Conservation (phyloP, 768 basidiomycete species). For the Suillus americanus region DNA sequence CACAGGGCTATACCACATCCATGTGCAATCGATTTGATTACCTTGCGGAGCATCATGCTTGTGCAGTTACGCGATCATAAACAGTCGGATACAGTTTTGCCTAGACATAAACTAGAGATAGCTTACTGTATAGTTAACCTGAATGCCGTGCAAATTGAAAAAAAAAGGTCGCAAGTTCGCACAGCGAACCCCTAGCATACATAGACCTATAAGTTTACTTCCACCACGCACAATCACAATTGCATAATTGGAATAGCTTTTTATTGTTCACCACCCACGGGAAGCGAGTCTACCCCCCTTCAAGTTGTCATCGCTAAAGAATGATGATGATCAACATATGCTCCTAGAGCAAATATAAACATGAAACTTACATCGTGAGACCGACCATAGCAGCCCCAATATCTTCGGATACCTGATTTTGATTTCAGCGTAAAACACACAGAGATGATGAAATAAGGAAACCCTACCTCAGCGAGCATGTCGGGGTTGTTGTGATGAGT, state of each 20-base stretch:
- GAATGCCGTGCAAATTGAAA: no score
- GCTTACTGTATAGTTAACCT: no score
- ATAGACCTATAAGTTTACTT: slow-evolving; percentile 11
- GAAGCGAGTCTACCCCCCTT: slow-evolving; percentile 70
- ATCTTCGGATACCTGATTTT: slow-evolving; percentile 69
- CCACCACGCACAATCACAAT: slow-evolving; percentile 3
- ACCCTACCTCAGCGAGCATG: slow-evolving; percentile 76
- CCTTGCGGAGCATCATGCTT: no score
- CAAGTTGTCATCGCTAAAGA: slow-evolving; percentile 56
- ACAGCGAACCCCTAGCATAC: no score
- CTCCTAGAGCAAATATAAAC: slow-evolving; percentile 25
- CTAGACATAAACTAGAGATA: no score
- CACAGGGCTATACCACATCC: background rate
- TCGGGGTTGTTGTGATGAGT: slow-evolving; percentile 97
- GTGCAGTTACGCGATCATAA: no score
- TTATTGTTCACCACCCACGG: slow-evolving; percentile 58
- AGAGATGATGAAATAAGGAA: slow-evolving; percentile 6
- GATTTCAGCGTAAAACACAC: slow-evolving; percentile 6
- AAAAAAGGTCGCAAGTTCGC: no score
- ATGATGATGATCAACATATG: background rate
- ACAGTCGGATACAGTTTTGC: no score
- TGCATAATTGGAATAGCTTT: background rate
- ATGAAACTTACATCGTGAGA: slow-evolving; percentile 72
- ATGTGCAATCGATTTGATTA: background rate
- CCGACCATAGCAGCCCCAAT: slow-evolving; percentile 94